Percentiles rank a stretch among this genome's conserved stretches.
phyloP scores from a whole-genome alignment of 768 basidiomycete species.

The Cyclocybe cylindracea region DNA sequence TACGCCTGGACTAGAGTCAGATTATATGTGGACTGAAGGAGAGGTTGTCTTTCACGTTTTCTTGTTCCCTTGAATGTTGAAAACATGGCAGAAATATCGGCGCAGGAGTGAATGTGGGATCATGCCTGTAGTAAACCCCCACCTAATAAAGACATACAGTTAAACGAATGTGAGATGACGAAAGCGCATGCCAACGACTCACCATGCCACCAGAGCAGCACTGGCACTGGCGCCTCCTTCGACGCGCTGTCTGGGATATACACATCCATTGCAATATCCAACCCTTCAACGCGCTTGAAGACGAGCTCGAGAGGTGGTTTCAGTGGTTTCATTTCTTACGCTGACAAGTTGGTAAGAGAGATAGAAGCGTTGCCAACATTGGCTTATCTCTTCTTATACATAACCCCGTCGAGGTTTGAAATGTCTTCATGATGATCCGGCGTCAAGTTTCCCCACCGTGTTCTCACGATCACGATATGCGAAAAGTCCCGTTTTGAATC shows the following conservation, averaged over 20 bases:
- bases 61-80: constrained; percentile 2
- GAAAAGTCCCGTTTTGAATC: too few relatives aligned
- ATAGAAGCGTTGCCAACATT: too few relatives aligned
- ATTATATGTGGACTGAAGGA: not conserved
- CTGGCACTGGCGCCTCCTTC: constrained; percentile 25
- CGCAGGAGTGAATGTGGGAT: too few relatives aligned
- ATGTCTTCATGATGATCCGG: too few relatives aligned
- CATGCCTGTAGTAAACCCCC: constrained; percentile 35
- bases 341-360: too few relatives aligned
- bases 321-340: not conserved
- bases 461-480: too few relatives aligned
- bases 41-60: not conserved
- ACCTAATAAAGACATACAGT: constrained; percentile 13
- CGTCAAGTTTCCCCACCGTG: too few relatives aligned
- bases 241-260: constrained; percentile 32
- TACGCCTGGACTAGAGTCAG: constrained; percentile 16
- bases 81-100: not conserved
- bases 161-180: not conserved
- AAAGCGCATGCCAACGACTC: not conserved
- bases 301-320: constrained; percentile 25
- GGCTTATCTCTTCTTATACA: too few relatives aligned
- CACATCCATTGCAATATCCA: constrained; percentile 35
- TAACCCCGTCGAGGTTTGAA: too few relatives aligned
- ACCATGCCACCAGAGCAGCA: constrained; percentile 41
- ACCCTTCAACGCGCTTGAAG: constrained; percentile 29